Base-by-base conservation (phyloP, 177 flowering plant species). In the Tripterygium wilfordii region DNA sequence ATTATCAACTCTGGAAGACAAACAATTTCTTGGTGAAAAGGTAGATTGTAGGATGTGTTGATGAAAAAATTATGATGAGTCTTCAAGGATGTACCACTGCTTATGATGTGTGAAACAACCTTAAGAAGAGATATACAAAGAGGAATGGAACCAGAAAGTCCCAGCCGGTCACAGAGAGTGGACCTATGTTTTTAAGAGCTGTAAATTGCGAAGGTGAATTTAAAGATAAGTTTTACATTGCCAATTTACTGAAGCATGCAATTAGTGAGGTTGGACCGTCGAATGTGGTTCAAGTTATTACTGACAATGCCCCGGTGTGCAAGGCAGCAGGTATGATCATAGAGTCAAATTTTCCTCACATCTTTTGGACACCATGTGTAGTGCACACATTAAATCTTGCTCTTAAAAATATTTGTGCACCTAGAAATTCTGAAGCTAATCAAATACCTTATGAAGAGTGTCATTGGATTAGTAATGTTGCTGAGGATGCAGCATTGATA, bases 241-340 rank as follows among this genome's bases (percentile, higher is more conserved):
- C 42, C 38, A 25, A 40, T 4, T 24, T 52, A 10, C 45, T 59
- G 21, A 32, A 18, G 1, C 52, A 59, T 13, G 47, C 36, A 14
- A 51, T 50, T 19, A 20, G 18, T 19, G 57, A 59, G 48, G 57
- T 59, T 25, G 52, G 52, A 23, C 57, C 57, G 2, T 14, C 18
- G 15, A 59, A 54, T 45, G 51, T 59, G 41, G 57, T 59, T 25
- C 63, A 59, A 42, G 49, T 59, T 1, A 51, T 59, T 4, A 59
- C 63, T 16, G 57, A 59, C 19, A 59, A 52, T 59, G 57, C 51
- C 18, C 55, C 57, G 41, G 52, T 59, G 32, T 59, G 57, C 41
- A 59, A 35, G 31, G 51, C 45, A 8, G 63, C 51, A 16, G 43
- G 57, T 10, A 24, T 37, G 19, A 20, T 23, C 15, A 19, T 59